These are phyloP conservation scores for Trichoderma cornu-damae DNA, from an alignment of 2,329 filamentous ascomycete genomes.

Conservation along the genomic window DNA sequence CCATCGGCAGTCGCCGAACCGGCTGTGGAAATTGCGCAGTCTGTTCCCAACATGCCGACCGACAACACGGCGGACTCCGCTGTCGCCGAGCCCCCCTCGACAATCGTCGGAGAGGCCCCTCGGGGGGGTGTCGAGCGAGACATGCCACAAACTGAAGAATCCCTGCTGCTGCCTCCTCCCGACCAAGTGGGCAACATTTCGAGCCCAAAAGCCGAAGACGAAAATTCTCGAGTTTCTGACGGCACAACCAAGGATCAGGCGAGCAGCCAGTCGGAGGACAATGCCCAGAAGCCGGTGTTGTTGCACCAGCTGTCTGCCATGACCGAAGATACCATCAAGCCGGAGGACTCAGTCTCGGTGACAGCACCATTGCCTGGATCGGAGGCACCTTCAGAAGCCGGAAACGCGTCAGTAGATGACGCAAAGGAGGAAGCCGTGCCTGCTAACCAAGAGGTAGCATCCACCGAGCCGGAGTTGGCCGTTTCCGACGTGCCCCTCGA, in stretches of 20 bases:
- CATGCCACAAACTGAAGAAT: slow-evolving; percentile 21
- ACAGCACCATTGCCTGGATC: slow-evolving; percentile 29
- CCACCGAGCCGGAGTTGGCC: slow-evolving; percentile 20
- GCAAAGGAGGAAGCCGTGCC: slow-evolving; percentile 17
- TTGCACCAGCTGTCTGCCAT: slow-evolving; percentile 32
- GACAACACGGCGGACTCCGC: slow-evolving; percentile 24
- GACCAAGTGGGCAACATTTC: slow-evolving; percentile 40
- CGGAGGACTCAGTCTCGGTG: slow-evolving; percentile 37
- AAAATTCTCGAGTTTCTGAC: slow-evolving; percentile 24
- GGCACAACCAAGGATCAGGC: slow-evolving; percentile 27
- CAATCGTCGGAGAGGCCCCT: slow-evolving; percentile 30
- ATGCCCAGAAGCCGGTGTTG: slow-evolving; percentile 25
- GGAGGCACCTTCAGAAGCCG: slow-evolving; percentile 27
- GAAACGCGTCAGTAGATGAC: slow-evolving; percentile 25
- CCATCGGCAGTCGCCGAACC: background rate
- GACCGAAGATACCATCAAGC: slow-evolving; percentile 37
- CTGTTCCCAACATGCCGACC: background rate
- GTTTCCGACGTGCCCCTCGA: background rate
- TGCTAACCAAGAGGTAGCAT: slow-evolving; percentile 14
- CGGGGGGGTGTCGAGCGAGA: slow-evolving; percentile 27
- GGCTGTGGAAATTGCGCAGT: background rate
- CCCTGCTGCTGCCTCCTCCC: slow-evolving; percentile 34
- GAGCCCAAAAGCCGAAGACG: slow-evolving; percentile 31
- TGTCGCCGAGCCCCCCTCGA: slow-evolving; percentile 31
- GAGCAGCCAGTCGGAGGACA: slow-evolving; percentile 23